These are phyloP conservation scores for Penicillium tannophilum DNA, from an alignment of 495 filamentous ascomycete genomes.

Conservation along the genomic window DNA sequence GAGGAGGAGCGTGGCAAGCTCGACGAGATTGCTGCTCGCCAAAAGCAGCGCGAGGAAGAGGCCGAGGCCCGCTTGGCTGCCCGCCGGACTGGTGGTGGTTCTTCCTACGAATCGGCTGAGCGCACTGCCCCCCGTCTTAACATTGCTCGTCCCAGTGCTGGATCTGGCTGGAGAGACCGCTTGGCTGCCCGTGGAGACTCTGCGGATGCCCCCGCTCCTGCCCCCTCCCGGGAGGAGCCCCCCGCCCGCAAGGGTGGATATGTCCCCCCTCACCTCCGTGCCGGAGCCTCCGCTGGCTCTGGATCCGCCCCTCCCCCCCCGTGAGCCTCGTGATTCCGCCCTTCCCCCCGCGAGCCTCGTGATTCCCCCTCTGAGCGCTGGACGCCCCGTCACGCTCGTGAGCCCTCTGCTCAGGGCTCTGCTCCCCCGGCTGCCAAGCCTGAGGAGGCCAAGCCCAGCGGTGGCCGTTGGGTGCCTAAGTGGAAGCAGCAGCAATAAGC, in stretches of 20 bases:
- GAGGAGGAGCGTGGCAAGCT: constrained; percentile 80
- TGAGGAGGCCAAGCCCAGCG: constrained; percentile 36
- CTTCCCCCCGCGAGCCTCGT: constrained; percentile 19
- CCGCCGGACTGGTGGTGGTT: constrained; percentile 43
- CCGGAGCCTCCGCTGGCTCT: constrained; percentile 33
- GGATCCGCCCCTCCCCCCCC: constrained; percentile 34
- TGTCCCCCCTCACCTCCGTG: constrained; percentile 52
- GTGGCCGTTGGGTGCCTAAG: constrained; percentile 46
- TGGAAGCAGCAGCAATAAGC: constrained; percentile 49
- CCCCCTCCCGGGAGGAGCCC: constrained; percentile 38
- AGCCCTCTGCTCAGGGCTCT: constrained; percentile 15
- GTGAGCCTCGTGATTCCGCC: constrained; percentile 23
- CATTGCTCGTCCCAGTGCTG: constrained; percentile 58
- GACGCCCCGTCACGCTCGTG: constrained; percentile 25
- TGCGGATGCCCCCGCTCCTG: constrained; percentile 32
- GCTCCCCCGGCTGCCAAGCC: constrained; percentile 29
- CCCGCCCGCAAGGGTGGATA: constrained; percentile 45
- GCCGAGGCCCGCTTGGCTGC: constrained; percentile 59
- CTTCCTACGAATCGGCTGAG: constrained; percentile 50
- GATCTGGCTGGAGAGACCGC: constrained; percentile 81
- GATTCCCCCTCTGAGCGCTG: constrained; percentile 35
- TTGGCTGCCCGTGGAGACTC: constrained; percentile 63
- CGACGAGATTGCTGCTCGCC: constrained; percentile 64
- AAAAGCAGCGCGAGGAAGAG: constrained; percentile 70
- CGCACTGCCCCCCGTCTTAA: constrained; percentile 66